Evolutionary conservation across 805 yeast genomes (phyloP).

Genomic region (Komagataella populi): DNA sequence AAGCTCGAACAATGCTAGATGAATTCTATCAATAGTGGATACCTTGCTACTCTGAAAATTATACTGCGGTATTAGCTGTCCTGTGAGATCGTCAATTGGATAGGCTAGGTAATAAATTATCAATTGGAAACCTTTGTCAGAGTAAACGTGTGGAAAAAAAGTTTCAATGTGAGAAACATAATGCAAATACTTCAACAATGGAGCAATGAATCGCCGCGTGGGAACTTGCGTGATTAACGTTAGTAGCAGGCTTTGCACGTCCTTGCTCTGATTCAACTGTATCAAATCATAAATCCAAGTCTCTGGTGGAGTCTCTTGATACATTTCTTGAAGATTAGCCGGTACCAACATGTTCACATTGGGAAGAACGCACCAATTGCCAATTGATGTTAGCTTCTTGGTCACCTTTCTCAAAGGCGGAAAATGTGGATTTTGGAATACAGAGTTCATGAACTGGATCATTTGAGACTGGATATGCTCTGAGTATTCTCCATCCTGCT

Average conservation of each 20-base stretch:
- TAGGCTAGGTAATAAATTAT: constrained; percentile 16
- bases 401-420: constrained; percentile 10
- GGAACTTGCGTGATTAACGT: constrained; percentile 24
- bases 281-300: background rate
- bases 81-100: constrained; percentile 29
- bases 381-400: constrained; percentile 19
- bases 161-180: constrained; percentile 9
- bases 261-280: background rate
- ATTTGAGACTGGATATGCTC: constrained; percentile 5
- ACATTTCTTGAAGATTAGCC: background rate
- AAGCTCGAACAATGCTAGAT: background rate
- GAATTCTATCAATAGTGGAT: background rate
- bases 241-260: constrained; percentile 11
- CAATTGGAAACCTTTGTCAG: constrained; percentile 2
- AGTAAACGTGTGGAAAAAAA: constrained; percentile 1
- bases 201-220: constrained; percentile 21
- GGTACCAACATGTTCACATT: background rate
- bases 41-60: constrained; percentile 1
- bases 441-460: constrained; percentile 11
- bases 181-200: constrained; percentile 15
- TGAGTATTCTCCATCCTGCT: background rate
- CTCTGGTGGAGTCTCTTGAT: background rate
- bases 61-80: constrained; percentile 11
- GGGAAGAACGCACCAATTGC: constrained; percentile 18
- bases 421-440: constrained; percentile 11